These are phyloP conservation scores for Xanthoparmelia taractica DNA, from an alignment of 495 filamentous ascomycete species.

Conservation along the genomic window DNA sequence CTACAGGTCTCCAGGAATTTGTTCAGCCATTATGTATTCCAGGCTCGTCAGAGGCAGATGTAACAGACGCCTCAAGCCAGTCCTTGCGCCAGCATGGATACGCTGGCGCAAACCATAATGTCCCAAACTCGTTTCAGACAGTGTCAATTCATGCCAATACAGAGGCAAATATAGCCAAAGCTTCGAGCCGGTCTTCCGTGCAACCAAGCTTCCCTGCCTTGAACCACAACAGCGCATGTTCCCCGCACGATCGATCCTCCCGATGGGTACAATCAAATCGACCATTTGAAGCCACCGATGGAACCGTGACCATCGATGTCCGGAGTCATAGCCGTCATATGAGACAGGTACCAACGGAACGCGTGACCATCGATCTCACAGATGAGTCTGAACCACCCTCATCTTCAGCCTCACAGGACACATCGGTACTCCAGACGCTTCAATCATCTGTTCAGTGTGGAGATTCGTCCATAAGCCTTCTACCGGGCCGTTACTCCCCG, in stretches of 20 bases:
- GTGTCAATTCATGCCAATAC: not conserved
- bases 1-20: not conserved
- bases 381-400: not conserved
- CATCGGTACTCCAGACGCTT: not conserved
- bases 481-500: too few relatives aligned
- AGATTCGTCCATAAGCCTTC: not conserved
- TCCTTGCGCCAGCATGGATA: not conserved
- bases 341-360: not conserved
- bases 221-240: not conserved
- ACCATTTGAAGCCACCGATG: not conserved
- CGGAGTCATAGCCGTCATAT: not conserved
- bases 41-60: not conserved
- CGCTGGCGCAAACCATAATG: not conserved
- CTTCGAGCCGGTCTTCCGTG: not conserved
- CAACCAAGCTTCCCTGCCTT: not conserved
- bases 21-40: not conserved
- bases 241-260: not conserved
- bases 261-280: not conserved
- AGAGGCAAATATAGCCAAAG: not conserved
- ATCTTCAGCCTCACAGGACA: not conserved
- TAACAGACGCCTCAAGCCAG: not conserved
- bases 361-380: conserved; percentile 3
- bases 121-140: not conserved
- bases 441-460: not conserved
- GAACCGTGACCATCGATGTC: not conserved